Evolutionary conservation across 2,329 filamentous ascomycete species (phyloP), one percentile per base, ranked within the genome.

Genomic region (Furcasterigmium furcatum): DNA sequence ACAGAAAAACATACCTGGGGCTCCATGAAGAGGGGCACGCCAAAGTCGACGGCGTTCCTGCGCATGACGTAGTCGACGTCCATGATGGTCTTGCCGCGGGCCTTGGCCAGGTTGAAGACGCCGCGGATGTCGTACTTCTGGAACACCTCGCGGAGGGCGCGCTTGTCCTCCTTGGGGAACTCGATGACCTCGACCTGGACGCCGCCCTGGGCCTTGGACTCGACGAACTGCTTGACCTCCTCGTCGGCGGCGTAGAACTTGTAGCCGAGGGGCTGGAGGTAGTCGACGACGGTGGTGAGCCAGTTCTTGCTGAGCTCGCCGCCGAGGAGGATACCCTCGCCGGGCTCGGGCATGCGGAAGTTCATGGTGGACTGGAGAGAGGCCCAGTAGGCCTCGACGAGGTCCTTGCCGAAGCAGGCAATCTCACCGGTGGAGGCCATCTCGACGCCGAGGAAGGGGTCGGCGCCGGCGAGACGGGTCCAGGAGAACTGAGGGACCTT

Each of bases 401-500:
- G 81, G 62, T 96, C 79, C 74, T 94, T 96, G 53, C 94, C 94
- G 71, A 99, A 99, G 76, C 94, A 97, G 55, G 94, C 94, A 79
- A 99, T 96, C 73, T 99, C 94, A 68, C 94, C 94, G 16, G 94
- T 99, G 54, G 85, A 91, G 38, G 90, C 77, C 94, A 99, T 99
- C 72, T 99, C 94, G 46, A 99, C 94, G 48, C 94, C 94, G 50
- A 99, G 81, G 82, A 95, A 97, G 45, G 94, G 94, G 62, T 99
- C 94, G 43, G 94, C 94, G 58, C 94, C 94, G 40, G 94, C 92
- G 47, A 99, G 84, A 77, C 94, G 89, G 51, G 94, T 97, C 94
- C 94, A 99, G 12, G 89, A 94, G 81, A 99, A 99, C 70, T 99
- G 94, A 20, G 94, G 91, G 42, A 99, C 94, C 79, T 99, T 99